phyloP scores from a whole-genome alignment of 495 filamentous ascomycete genomes.

The Tuber magnatum region DNA sequence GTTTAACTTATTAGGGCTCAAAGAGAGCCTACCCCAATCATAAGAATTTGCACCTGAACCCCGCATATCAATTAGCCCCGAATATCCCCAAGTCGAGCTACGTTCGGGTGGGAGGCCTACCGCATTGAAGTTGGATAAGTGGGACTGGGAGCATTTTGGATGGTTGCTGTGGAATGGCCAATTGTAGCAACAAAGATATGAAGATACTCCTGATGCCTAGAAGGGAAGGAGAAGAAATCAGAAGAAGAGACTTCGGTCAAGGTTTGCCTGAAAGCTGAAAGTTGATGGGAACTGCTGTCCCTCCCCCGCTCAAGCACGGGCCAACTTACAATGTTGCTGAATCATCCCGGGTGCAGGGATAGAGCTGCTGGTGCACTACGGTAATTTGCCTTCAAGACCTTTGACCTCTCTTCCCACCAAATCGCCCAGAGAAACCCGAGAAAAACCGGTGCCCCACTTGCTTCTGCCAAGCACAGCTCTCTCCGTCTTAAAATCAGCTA shows the following conservation, averaged over 20 bases:
- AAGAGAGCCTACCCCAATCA: conserved; percentile 68
- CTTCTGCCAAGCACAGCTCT: not conserved
- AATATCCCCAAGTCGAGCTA: conserved; percentile 3
- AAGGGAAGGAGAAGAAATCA: not conserved
- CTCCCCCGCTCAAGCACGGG: not conserved
- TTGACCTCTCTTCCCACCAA: not conserved
- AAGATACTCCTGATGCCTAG: not conserved
- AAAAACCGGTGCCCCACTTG: not conserved
- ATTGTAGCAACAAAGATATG: not conserved
- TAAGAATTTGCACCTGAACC: conserved; percentile 81
- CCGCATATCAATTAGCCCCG: conserved; percentile 28
- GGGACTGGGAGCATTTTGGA: conserved; percentile 64
- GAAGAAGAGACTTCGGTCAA: not conserved
- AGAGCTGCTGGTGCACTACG: not conserved
- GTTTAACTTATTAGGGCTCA: conserved; percentile 9
- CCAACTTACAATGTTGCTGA: not conserved
- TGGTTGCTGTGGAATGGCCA: not conserved
- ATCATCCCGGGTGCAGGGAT: not conserved
- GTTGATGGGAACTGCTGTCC: not conserved
- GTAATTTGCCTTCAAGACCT: not conserved
- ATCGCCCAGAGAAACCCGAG: not conserved
- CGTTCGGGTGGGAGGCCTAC: conserved; percentile 48
- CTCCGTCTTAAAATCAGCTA: not conserved
- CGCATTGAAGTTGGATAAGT: conserved; percentile 85
- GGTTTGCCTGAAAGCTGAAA: not conserved